Conservation (phyloP, 306 rosid species). For the Myrica gale region DNA sequence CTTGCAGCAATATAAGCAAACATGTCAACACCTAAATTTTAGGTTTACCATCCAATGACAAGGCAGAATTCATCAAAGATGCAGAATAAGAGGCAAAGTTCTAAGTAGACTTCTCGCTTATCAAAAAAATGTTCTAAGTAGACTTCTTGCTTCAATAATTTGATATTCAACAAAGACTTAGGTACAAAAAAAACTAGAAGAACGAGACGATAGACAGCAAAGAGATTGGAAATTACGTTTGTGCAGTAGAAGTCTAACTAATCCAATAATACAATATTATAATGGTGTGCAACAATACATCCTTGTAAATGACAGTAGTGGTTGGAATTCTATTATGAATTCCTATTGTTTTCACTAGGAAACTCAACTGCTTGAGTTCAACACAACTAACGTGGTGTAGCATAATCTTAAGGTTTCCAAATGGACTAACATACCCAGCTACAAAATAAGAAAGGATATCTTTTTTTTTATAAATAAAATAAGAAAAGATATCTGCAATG, state of each 20-base stretch:
- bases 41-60: constrained; percentile 7
- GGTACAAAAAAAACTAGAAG: neutral
- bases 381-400: neutral
- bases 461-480: too few relatives aligned
- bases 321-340: too few relatives aligned
- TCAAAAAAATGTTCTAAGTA: too few relatives aligned
- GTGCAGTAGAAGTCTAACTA: too few relatives aligned
- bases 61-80: neutral
- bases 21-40: neutral
- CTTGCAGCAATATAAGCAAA: neutral
- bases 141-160: too few relatives aligned
- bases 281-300: too few relatives aligned
- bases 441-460: neutral
- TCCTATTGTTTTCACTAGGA: neutral
- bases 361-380: neutral
- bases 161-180: neutral
- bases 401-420: neutral
- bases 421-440: neutral
- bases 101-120: too few relatives aligned
- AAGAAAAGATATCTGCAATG: neutral
- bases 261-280: too few relatives aligned
- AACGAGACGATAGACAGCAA: too few relatives aligned
- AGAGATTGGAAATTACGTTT: too few relatives aligned
- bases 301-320: too few relatives aligned
- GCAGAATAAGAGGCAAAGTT: neutral